Conservation (phyloP, 495 filamentous ascomycete genomes). For the Xylaria bambusicola region DNA sequence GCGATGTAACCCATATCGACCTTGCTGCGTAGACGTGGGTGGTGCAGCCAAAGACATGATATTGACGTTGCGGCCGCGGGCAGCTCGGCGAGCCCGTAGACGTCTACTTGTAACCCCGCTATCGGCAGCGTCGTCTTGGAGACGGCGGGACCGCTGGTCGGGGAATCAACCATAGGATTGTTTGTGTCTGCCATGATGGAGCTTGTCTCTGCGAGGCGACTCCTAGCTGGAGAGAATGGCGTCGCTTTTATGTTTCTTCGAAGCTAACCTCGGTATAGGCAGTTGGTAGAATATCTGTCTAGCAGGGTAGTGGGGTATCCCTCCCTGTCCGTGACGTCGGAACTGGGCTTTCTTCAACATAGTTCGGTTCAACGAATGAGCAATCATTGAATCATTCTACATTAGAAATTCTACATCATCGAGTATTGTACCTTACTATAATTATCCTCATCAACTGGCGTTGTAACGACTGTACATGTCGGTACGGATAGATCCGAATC, state of each 20-base stretch:
- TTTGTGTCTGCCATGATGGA: constrained; percentile 28
- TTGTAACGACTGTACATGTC: not conserved
- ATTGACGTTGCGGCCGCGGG: constrained; percentile 48
- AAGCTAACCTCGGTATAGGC: not conserved
- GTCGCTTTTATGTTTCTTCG: too few species aligned
- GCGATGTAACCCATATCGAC: constrained; percentile 64
- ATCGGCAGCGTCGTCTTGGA: constrained; percentile 66
- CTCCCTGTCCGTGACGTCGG: not conserved
- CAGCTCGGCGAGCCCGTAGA: constrained; percentile 80
- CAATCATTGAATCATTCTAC: too few species aligned
- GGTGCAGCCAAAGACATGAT: constrained; percentile 83
- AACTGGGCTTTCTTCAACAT: too few species aligned
- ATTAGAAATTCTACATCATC: too few species aligned
- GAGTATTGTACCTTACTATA: too few species aligned
- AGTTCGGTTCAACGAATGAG: too few species aligned
- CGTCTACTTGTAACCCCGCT: constrained; percentile 71
- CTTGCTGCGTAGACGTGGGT: constrained; percentile 70
- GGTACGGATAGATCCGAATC: constrained; percentile 11
- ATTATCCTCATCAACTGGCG: too few species aligned
- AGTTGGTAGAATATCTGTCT: not conserved
- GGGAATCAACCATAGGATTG: constrained; percentile 28
- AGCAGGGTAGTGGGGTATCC: not conserved
- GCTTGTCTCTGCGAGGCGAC: too few species aligned
- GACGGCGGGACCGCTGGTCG: constrained; percentile 42
- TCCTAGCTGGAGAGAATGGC: too few species aligned